Evolutionary conservation across 192 early-diverging fungal genomes (phyloP).

Genomic region (Radiomyces spectabilis): DNA sequence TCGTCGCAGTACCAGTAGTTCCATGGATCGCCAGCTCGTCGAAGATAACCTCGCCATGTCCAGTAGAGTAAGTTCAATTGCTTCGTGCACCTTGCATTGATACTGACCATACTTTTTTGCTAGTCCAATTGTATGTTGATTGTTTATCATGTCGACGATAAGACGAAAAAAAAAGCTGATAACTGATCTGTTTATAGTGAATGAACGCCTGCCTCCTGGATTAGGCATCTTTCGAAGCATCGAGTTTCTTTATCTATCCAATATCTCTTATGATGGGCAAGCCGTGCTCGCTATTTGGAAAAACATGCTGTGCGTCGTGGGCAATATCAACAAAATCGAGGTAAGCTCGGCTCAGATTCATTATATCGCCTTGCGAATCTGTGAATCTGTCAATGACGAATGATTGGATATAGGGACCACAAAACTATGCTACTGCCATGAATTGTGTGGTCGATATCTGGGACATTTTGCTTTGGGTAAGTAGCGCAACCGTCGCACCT

Average conservation of each 20-base stretch:
- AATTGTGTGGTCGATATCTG: constrained; percentile 56
- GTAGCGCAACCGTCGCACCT: no score
- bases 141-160: no score
- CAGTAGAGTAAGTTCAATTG: constrained; percentile 15
- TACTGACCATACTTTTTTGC: no score
- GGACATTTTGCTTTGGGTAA: constrained; percentile 51
- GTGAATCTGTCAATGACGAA: no score
- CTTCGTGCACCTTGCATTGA: no score
- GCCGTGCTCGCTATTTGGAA: constrained; percentile 59
- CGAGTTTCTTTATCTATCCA: constrained; percentile 52
- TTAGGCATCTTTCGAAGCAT: constrained; percentile 37
- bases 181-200: no score
- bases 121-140: no score
- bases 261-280: constrained; percentile 32
- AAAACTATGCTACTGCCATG: constrained; percentile 58
- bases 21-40: constrained; percentile 1
- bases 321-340: constrained; percentile 64
- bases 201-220: constrained; percentile 33
- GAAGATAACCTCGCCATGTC: constrained; percentile 6
- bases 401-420: constrained; percentile 45
- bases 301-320: constrained; percentile 69
- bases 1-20: constrained; percentile 14
- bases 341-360: constrained; percentile 23
- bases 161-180: no score
- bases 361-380: no score